phyloP scores from a whole-genome alignment of 352 stramenopile genomes.

The Pythium scleroteichum region DNA sequence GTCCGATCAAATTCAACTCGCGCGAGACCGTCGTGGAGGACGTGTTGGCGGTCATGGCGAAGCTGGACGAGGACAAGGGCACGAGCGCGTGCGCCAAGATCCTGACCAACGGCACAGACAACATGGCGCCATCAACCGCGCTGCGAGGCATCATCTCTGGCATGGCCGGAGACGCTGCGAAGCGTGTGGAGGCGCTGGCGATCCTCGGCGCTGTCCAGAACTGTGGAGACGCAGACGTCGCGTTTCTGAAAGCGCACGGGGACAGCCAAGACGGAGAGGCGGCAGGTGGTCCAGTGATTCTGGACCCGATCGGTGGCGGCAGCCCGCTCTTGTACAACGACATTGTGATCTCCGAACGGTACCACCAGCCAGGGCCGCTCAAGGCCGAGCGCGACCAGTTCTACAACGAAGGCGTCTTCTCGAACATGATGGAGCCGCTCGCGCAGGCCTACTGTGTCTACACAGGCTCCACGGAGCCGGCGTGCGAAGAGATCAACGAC shows the following conservation, averaged over 20 bases:
- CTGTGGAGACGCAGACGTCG: background rate
- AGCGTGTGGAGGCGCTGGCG: background rate
- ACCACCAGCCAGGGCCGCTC: constrained; percentile 9
- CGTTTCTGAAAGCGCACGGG: background rate
- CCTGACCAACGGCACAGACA: background rate
- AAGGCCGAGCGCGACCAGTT: background rate
- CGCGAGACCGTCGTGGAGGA: constrained; percentile 19
- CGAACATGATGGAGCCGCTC: background rate
- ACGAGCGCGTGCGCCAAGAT: constrained; percentile 21
- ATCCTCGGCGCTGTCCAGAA: background rate
- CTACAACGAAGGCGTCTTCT: constrained; percentile 20
- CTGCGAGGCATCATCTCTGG: background rate
- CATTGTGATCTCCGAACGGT: constrained; percentile 26
- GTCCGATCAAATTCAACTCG: constrained; percentile 16
- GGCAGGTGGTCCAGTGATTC: too few relatives aligned
- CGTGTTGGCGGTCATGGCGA: constrained; percentile 1
- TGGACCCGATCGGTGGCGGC: constrained; percentile 4
- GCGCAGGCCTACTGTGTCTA: constrained; percentile 22
- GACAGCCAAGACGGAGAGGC: too few relatives aligned
- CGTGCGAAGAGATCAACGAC: constrained; percentile 9
- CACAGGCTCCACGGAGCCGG: constrained; percentile 4
- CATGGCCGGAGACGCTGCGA: too few relatives aligned
- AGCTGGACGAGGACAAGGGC: constrained; percentile 15
- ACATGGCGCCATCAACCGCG: background rate
- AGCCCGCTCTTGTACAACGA: constrained; percentile 16